A percentile compares a stretch with the other conserved stretches of the same genome.
Conservation (phyloP, 441 rosid species). For the Raphanus hybrid region DNA sequence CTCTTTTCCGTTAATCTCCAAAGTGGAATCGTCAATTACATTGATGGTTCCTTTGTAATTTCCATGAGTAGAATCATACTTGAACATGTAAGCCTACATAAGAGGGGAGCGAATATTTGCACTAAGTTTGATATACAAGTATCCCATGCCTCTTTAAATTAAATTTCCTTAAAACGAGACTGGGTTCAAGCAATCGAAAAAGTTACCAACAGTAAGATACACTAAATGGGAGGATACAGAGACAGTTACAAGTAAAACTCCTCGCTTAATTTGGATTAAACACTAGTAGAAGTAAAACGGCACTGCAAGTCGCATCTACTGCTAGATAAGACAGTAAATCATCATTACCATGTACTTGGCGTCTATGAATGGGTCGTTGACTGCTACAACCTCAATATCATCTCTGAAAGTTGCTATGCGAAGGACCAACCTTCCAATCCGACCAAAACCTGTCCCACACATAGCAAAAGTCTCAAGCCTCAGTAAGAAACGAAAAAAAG, state of each 20-base stretch:
- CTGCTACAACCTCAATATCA: slow-evolving; percentile 88
- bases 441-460: slow-evolving; percentile 80
- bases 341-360: slow-evolving; percentile 88
- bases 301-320: not conserved
- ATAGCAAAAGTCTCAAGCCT: not conserved
- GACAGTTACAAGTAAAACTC: not conserved
- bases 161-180: not conserved
- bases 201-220: slow-evolving; percentile 10
- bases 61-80: slow-evolving; percentile 97
- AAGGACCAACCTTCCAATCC: slow-evolving; percentile 93
- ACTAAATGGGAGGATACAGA: not conserved
- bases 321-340: not conserved
- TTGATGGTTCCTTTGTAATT: slow-evolving; percentile 71
- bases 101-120: slow-evolving; percentile 17
- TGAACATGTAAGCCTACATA: slow-evolving; percentile 91
- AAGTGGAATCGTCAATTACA: slow-evolving; percentile 78
- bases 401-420: slow-evolving; percentile 86
- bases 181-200: not conserved
- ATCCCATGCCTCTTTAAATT: not conserved
- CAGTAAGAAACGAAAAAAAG: not conserved
- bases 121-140: slow-evolving; percentile 4
- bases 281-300: not conserved
- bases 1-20: slow-evolving; percentile 90
- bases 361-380: slow-evolving; percentile 94
- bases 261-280: not conserved